Conservation (phyloP, 2,329 filamentous ascomycete genomes). For the Aspergillus sojae region DNA sequence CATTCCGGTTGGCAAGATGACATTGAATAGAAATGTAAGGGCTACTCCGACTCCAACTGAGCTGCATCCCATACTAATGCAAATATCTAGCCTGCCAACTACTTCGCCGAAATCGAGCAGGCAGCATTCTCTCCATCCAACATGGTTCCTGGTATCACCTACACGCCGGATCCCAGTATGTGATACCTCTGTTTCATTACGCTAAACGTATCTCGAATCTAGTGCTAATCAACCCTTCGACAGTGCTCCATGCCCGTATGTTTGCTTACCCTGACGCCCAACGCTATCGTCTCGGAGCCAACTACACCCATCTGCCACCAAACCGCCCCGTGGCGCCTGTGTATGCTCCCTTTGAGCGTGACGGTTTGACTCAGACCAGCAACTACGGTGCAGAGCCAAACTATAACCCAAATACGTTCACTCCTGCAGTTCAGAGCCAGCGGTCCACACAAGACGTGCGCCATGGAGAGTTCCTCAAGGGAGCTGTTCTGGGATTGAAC, state of each 20-base stretch:
- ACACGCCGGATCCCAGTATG: slow-evolving; percentile 60
- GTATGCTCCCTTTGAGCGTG: slow-evolving; percentile 57
- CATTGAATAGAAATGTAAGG: slow-evolving; percentile 53
- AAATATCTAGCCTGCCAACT: slow-evolving; percentile 51
- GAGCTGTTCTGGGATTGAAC: slow-evolving; percentile 26
- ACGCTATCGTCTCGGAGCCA: slow-evolving; percentile 44
- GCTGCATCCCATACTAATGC: slow-evolving; percentile 8
- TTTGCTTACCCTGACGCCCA: slow-evolving; percentile 63
- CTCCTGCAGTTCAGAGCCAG: slow-evolving; percentile 21
- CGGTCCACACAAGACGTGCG: slow-evolving; percentile 23
- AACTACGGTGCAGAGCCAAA: slow-evolving; percentile 65
- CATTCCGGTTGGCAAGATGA: slow-evolving; percentile 53
- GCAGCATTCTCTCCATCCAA: slow-evolving; percentile 66
- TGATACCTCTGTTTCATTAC: not conserved
- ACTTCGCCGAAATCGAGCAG: slow-evolving; percentile 69
- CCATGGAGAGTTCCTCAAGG: slow-evolving; percentile 25
- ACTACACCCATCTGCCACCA: slow-evolving; percentile 45
- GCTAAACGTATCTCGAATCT: not conserved
- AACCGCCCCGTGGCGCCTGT: slow-evolving; percentile 40
- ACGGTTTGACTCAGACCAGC: slow-evolving; percentile 41
- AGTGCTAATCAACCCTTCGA: slow-evolving; percentile 20
- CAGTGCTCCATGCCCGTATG: slow-evolving; percentile 61
- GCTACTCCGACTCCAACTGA: not conserved
- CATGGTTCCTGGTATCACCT: slow-evolving; percentile 64
- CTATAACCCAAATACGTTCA: slow-evolving; percentile 46